These are phyloP conservation scores for Copromyces sp. DNA, from an alignment of 495 filamentous ascomycete genomes.

Conservation along the genomic window DNA sequence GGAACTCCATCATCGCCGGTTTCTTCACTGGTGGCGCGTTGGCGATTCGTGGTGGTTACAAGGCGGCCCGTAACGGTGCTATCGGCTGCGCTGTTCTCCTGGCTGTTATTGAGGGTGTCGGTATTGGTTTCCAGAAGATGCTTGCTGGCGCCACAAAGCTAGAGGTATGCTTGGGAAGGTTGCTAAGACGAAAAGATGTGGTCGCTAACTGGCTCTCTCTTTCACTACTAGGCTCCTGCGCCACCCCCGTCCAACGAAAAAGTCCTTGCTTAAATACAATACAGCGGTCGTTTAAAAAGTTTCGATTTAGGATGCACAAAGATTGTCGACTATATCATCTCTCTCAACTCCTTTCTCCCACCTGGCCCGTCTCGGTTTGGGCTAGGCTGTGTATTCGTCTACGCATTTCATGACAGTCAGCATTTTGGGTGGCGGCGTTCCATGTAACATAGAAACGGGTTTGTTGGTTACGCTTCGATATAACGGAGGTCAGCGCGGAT, in stretches of 20 bases:
- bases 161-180: slow-evolving; percentile 43
- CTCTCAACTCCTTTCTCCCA: slow-evolving; percentile 32
- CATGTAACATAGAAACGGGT: slow-evolving; percentile 30
- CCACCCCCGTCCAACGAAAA: slow-evolving; percentile 28
- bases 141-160: slow-evolving; percentile 85
- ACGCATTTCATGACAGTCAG: slow-evolving; percentile 27
- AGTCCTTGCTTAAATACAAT: slow-evolving; percentile 24
- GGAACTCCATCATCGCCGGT: slow-evolving; percentile 90
- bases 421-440: slow-evolving; percentile 25
- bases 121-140: slow-evolving; percentile 94
- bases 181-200: neutral
- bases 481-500: slow-evolving; percentile 5
- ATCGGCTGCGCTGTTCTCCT: slow-evolving; percentile 92
- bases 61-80: slow-evolving; percentile 83
- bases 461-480: slow-evolving; percentile 18
- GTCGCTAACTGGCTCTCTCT: neutral
- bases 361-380: slow-evolving; percentile 7
- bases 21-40: slow-evolving; percentile 94
- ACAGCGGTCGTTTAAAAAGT: neutral
- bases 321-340: slow-evolving; percentile 8
- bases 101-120: slow-evolving; percentile 93
- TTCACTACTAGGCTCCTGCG: slow-evolving; percentile 21
- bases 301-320: slow-evolving; percentile 3
- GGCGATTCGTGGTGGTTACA: slow-evolving; percentile 79
- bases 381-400: slow-evolving; percentile 22